Evolutionary conservation across 164 flowering plant species (phyloP), one percentile per base, ranked within the genome.

Genomic region (Nymphaea thermarum): DNA sequence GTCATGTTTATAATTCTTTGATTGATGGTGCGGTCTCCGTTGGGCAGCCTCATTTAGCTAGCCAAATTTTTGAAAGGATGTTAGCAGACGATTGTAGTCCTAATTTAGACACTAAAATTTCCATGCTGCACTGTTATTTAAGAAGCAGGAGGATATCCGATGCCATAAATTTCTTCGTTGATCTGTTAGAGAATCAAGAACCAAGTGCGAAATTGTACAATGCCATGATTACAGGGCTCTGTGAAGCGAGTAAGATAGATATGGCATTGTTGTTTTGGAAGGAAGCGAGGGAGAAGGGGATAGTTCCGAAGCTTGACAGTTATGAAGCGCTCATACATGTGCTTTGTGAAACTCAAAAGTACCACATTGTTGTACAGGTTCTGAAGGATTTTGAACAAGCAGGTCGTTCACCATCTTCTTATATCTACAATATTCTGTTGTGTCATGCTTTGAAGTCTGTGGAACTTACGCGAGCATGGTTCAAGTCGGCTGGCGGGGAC

Each of bases 21-120:
- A 87, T 93, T 72, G 78, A 81, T 72, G 97, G 87, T 60, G 97
- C 87, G 67, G 96, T 91, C 17, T 79, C 76, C 71, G 90, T 84
- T 36, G 70, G 62, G 42, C 81, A 55, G 61, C 86, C 90, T 43
- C 86, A 85, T 2, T 74, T 90, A 17, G 92, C 92, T 10, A 79
- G 77, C 71, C 67, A 67, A 73, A 83, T 85, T 16, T 87, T 69
- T 76, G 83, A 85, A 66, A 78, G 77, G 82, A 93, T 90, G 88
- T 15, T 11, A 59, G 77, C 66, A 67, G 79, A 60, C 70, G 89
- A 86, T 8, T 64, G 83, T 47, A 65, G 59, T 60, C 89, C 92
- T 43, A 75, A 71, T 72, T 2, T 82, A 61, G 36, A 36, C 18
- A 74, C 89, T 36, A 72, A 85, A 61, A 74, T 83, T 74, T 70